Evolutionary conservation across 192 early-diverging fungal genomes (phyloP), one percentile per base, ranked within the genome.

Genomic region (Coemansia sp.): DNA sequence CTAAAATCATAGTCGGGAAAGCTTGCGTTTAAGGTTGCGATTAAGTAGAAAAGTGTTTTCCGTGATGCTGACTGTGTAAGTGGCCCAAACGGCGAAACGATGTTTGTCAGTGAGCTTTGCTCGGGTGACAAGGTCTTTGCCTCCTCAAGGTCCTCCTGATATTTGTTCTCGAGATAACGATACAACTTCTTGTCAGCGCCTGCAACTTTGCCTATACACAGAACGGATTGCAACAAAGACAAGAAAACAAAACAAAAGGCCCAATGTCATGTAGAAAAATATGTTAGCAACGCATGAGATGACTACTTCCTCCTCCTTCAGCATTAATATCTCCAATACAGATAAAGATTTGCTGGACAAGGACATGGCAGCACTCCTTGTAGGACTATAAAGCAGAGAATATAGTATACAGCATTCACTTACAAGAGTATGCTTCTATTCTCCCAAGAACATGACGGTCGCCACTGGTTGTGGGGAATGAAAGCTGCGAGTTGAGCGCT

Each of bases 1-100:
- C 90, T 95, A 85, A 96, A 99, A 75, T 98, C 97, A 74, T 97
- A 95, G 76, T 99, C 96, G 11, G 97, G 96, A 65, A 93, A 99
- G 9, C 93, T 92, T 4, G 94, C 91, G 74, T 99, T 99, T 42
- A 99, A 83, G 6, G 97, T 99, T 13, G 92, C 93, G 18, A 99
- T 90, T 36, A 99, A 85, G 66, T 96, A 97, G 73, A 98, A 98
- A 42, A 98, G 84, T 7, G 93, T 94, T 83, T 91, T 91, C 41
- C 95, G 85, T 19, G 92, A 92, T 4, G 94, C 88, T 2, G 90
- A 70, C 72, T 95, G 85, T n/a, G 89, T 87, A 65, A 98, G 78
- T 13, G 94, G 90, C n/a, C 95, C 95, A 85, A 93, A 94, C 58
- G 94, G 93, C 22, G 92, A 93, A 39, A 90, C 82, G 42, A 86